These are phyloP conservation scores for Litsea cubeba DNA, from an alignment of 164 flowering plant genomes.

Conservation along the genomic window DNA sequence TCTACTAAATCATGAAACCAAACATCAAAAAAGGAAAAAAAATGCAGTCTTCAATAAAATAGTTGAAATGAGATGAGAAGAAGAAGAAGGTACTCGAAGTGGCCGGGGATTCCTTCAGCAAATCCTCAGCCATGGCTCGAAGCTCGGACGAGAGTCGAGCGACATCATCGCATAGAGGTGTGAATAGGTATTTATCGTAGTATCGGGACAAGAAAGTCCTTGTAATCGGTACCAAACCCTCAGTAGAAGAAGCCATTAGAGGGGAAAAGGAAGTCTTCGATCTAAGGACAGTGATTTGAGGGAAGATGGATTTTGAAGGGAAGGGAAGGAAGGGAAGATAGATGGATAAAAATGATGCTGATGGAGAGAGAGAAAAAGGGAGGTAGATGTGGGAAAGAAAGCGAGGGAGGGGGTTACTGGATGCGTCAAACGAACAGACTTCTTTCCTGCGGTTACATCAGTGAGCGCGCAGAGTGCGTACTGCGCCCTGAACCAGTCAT, in stretches of 20 bases:
- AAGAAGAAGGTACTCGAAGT: conserved; percentile 33
- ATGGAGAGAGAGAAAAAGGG: too few relatives aligned
- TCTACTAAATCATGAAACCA: too few relatives aligned
- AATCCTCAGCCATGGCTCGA: conserved; percentile 40
- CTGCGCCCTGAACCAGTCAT: neutral
- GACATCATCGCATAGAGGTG: conserved; percentile 64
- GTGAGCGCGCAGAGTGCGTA: neutral
- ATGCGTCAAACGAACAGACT: neutral
- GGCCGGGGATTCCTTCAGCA: conserved; percentile 36
- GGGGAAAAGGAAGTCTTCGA: neutral
- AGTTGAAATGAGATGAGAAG: neutral
- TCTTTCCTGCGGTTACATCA: neutral
- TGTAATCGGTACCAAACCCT: conserved; percentile 89
- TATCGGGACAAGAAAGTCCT: conserved; percentile 63
- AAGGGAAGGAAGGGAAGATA: neutral
- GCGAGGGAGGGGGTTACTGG: too few relatives aligned
- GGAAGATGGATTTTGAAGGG: neutral
- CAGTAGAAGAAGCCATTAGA: conserved; percentile 77
- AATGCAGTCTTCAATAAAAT: too few relatives aligned
- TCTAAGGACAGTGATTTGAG: too few relatives aligned
- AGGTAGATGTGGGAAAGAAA: neutral
- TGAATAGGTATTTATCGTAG: conserved; percentile 69
- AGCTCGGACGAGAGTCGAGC: conserved; percentile 54
- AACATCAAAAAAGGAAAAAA: too few relatives aligned
- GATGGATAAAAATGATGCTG: neutral